Base-by-base conservation (phyloP, 768 basidiomycete species). In the Tylopilus sp. region DNA sequence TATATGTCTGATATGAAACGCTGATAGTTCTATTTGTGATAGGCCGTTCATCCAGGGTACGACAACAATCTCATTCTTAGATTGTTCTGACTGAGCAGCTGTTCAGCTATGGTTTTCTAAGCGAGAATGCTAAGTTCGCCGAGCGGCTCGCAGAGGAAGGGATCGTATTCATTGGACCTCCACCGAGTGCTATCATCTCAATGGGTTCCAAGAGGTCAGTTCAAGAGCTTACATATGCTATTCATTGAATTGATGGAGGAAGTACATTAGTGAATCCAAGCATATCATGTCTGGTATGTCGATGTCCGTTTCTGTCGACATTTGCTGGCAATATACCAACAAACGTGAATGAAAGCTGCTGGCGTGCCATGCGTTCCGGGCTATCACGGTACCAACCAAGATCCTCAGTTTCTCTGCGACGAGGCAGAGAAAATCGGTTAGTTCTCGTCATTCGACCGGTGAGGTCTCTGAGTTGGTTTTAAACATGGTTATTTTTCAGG, bases 31-130 rank as follows among this genome's bases (percentile, higher is more conserved):
- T 44, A 20, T 44, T 28, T 7, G 21, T 31, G 43, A 13, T 52
- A 93, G 88, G 94, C 93, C 0, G 86, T 98, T 20, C 94, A 98
- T 68, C 95, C 94, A 4, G 95, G 95, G 79, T 92, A 79, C 53
- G 53, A 18, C 8, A 1, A 9, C 30, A 6, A 22, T 60, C 59
- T 43, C 33, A 6, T 35, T 36, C 22, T 3, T 4, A 11, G 7
- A 36, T 42, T 23, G 0, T 2, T 22, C 28, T 58, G 41, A 58
- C 17, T 6, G 6, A 42, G 31, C 12, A 35, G 6, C n/a, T 25
- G 18, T 33, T 18, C 46, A 88, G 88, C 21, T 92, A 91, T 63
- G 91, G 91, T 4, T 97, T 98, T 69, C 69, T 97, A 55, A 95
- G 92, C 60, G 94, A 97, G 71, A 97, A 95, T 53, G 85, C 93